Evolutionary conservation across 352 stramenopile genomes (phyloP).

Genomic region (Thraustochytrium striatum): DNA sequence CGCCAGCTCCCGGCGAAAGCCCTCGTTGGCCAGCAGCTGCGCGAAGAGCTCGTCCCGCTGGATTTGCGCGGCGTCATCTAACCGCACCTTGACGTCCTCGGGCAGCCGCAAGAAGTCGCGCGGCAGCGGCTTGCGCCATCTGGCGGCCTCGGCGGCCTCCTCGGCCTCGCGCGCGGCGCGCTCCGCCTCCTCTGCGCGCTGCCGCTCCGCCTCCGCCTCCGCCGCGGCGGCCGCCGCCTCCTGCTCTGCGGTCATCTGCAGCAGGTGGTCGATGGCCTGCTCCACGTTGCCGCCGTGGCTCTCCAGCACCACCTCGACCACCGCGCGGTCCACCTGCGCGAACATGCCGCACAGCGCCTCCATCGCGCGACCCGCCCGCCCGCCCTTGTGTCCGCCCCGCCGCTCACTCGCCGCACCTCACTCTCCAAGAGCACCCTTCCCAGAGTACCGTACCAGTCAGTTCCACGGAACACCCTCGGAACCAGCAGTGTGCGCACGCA

Average conservation of each 20-base stretch:
- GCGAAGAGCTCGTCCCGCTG: conserved; percentile 25
- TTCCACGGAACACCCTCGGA: too few species aligned
- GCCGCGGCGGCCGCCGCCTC: not conserved
- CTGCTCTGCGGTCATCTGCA: conserved; percentile 39
- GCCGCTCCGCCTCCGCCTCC: not conserved
- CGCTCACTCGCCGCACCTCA: too few species aligned
- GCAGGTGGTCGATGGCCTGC: conserved; percentile 8
- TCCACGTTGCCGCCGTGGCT: conserved; percentile 5
- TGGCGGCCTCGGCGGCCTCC: not conserved
- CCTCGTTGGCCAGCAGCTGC: conserved; percentile 34
- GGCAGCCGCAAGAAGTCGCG: conserved; percentile 38
- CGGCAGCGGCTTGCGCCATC: conserved; percentile 25
- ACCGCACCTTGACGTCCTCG: not conserved
- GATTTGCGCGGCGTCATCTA: not conserved
- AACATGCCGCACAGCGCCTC: conserved; percentile 43
- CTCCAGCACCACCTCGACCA: conserved; percentile 39
- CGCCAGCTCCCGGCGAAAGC: conserved; percentile 6
- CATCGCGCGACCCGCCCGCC: too few species aligned
- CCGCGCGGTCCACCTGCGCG: conserved; percentile 23
- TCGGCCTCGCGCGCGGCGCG: not conserved
- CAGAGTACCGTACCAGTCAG: too few species aligned
- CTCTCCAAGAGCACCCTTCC: too few species aligned
- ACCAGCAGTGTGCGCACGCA: too few species aligned
- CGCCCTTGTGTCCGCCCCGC: too few species aligned
- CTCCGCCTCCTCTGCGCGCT: not conserved